Percentiles rank a stretch among this genome's conserved stretches.
phyloP scores from a whole-genome alignment of 2,329 filamentous ascomycete genomes.

The Aspergillus felis region DNA sequence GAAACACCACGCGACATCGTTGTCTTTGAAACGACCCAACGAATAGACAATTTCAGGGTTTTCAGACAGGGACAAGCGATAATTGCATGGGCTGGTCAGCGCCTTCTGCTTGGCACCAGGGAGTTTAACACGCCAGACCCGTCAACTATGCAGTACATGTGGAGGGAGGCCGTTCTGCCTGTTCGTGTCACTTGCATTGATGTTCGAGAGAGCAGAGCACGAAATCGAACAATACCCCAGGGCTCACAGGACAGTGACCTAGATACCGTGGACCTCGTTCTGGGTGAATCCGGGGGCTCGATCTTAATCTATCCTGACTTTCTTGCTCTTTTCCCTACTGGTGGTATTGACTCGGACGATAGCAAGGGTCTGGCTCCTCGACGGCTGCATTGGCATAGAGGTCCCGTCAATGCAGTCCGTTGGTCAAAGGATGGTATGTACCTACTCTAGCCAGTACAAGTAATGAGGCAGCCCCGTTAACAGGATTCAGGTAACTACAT shows the following conservation, averaged over 20 bases:
- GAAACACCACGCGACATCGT: slow-evolving; percentile 19
- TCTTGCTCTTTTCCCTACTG: slow-evolving; percentile 51
- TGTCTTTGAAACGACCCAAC: slow-evolving; percentile 27
- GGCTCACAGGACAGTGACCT: slow-evolving; percentile 18
- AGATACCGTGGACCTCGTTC: slow-evolving; percentile 64
- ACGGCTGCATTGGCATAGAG: slow-evolving; percentile 87
- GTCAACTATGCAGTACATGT: slow-evolving; percentile 45
- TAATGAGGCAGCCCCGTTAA: slow-evolving; percentile 15
- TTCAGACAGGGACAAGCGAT: slow-evolving; percentile 31
- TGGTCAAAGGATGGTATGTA: slow-evolving; percentile 82
- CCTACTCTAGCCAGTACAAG: not conserved
- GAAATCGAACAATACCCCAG: slow-evolving; percentile 11
- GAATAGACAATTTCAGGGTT: slow-evolving; percentile 28
- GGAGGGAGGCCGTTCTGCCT: slow-evolving; percentile 53
- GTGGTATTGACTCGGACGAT: slow-evolving; percentile 44
- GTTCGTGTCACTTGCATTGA: slow-evolving; percentile 67
- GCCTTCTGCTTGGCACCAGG: slow-evolving; percentile 58
- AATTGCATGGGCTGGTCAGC: slow-evolving; percentile 37
- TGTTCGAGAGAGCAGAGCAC: slow-evolving; percentile 45
- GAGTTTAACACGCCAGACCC: slow-evolving; percentile 26
- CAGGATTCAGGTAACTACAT: slow-evolving; percentile 73
- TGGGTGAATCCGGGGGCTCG: slow-evolving; percentile 72
- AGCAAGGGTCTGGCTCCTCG: slow-evolving; percentile 48
- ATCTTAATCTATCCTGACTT: slow-evolving; percentile 81
- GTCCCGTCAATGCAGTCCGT: slow-evolving; percentile 76